Conservation (phyloP, 1,284 basidiomycete species). For the Ustanciosporium gigantosporum region DNA sequence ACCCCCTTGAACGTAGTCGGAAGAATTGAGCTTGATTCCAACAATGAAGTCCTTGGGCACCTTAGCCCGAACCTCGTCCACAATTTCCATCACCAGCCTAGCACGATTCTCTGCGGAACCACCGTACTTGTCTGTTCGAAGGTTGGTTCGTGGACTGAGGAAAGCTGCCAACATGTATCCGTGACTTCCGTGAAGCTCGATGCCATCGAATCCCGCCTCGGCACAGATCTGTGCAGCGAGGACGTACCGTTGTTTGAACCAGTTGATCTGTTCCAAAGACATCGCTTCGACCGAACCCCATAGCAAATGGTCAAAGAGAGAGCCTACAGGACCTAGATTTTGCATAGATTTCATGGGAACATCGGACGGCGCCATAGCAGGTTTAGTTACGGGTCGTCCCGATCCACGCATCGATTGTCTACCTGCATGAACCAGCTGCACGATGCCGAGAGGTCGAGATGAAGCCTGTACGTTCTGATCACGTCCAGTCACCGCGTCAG, state of each 20-base stretch:
- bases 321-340: conserved; percentile 21
- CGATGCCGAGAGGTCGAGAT: conserved; percentile 62
- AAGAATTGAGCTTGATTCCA: conserved; percentile 80
- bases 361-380: conserved; percentile 75
- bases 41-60: conserved; percentile 71
- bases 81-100: conserved; percentile 70
- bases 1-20: conserved; percentile 73
- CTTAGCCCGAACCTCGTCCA: conserved; percentile 68
- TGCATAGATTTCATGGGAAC: conserved; percentile 66
- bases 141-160: conserved; percentile 75
- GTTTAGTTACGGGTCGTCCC: conserved; percentile 68
- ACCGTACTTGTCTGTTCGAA: conserved; percentile 69
- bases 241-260: conserved; percentile 71
- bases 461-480: conserved; percentile 58
- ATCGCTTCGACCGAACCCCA: conserved; percentile 63
- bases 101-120: conserved; percentile 62
- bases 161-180: conserved; percentile 84
- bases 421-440: conserved; percentile 85
- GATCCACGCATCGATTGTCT: conserved; percentile 78
- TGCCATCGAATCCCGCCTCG: conserved; percentile 79
- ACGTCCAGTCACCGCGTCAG: conserved; percentile 39
- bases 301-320: conserved; percentile 62
- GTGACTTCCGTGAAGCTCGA: conserved; percentile 86
- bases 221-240: conserved; percentile 68
- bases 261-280: conserved; percentile 67